A percentile compares a stretch with the other conserved stretches of the same genome.
These are phyloP conservation scores for Bigelowiella natans DNA, from an alignment of 78 protist species.

Conservation along the genomic window DNA sequence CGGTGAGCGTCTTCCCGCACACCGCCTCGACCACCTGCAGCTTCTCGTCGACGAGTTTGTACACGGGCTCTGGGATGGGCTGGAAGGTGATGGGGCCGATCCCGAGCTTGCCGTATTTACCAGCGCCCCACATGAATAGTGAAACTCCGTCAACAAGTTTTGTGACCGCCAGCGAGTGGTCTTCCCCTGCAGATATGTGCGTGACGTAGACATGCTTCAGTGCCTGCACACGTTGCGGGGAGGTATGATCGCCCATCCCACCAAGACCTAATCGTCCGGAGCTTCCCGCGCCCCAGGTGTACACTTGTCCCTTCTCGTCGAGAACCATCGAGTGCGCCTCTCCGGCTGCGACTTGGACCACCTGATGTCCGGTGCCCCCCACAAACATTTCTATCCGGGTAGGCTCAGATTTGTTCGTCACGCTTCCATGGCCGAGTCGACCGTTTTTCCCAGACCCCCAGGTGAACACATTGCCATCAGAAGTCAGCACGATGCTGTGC, in stretches of 20 bases:
- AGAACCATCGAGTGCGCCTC: background rate
- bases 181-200: no score
- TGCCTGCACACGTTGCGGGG: no score
- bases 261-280: background rate
- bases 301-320: background rate
- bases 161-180: no score
- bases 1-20: no score
- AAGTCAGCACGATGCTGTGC: background rate
- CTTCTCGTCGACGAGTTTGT: no score
- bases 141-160: no score
- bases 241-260: background rate
- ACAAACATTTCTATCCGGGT: background rate
- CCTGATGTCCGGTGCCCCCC: background rate
- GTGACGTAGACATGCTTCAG: no score
- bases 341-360: background rate
- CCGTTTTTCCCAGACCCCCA: background rate
- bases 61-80: no score
- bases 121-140: no score
- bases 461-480: background rate
- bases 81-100: no score
- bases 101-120: no score
- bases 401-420: background rate
- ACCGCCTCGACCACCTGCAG: no score
- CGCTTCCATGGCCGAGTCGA: background rate
- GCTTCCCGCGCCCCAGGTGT: background rate